A percentile compares a stretch with the other conserved stretches of the same genome.
Evolutionary conservation across 1,284 basidiomycete genomes (phyloP).

Genomic region (Vanrija sp.): DNA sequence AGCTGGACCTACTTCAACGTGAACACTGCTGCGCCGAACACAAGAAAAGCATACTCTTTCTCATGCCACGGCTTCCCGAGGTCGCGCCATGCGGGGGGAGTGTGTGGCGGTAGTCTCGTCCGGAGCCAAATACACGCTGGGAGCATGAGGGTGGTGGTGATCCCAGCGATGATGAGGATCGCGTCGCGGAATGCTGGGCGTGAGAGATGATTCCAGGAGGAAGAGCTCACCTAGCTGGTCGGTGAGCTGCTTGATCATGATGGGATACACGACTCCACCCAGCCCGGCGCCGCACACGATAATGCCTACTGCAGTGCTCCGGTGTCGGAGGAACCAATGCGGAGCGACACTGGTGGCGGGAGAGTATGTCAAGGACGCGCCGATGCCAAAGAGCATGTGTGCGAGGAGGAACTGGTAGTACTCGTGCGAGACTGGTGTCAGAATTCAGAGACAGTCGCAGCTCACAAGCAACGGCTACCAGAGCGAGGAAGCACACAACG

Average conservation of each 20-base stretch:
- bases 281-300: conserved; percentile 42
- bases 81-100: conserved; percentile 8
- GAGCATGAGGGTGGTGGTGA: conserved; percentile 20
- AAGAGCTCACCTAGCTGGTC: background rate
- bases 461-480: conserved; percentile 25
- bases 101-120: conserved; percentile 19
- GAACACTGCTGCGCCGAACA: conserved; percentile 26
- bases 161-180: conserved; percentile 22
- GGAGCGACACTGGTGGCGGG: conserved; percentile 40
- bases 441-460: conserved; percentile 26
- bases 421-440: conserved; percentile 35
- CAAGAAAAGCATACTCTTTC: conserved; percentile 27
- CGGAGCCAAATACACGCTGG: conserved; percentile 21
- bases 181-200: conserved; percentile 9
- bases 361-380: conserved; percentile 36
- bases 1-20: conserved; percentile 25
- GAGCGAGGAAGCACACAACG: conserved; percentile 9
- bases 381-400: conserved; percentile 35
- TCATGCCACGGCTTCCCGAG: conserved; percentile 25
- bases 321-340: conserved; percentile 43
- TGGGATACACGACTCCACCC: conserved; percentile 45
- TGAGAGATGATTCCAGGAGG: background rate
- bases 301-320: conserved; percentile 41
- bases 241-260: conserved; percentile 31
- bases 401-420: conserved; percentile 47